These are phyloP conservation scores for Pythium myriotylum DNA, from an alignment of 352 stramenopile genomes.

Conservation along the genomic window DNA sequence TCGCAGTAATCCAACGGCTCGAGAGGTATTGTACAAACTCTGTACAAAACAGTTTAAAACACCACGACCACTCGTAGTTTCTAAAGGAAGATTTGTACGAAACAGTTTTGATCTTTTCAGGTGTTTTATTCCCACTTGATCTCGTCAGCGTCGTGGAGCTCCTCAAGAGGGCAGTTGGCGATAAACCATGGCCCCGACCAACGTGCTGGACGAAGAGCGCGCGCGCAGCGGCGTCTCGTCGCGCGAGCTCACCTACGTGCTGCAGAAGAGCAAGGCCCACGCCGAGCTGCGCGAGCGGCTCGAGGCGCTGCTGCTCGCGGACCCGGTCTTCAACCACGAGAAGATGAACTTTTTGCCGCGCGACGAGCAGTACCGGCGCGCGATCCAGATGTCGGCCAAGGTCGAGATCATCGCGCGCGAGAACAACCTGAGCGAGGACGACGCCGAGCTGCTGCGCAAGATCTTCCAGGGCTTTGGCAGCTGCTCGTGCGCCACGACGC, in stretches of 20 bases:
- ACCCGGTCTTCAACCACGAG: constrained; percentile 59
- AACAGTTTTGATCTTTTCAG: background rate
- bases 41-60: constrained; percentile 8
- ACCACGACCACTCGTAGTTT: too few relatives aligned
- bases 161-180: background rate
- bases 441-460: constrained; percentile 55
- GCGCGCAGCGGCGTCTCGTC: constrained; percentile 43
- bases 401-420: constrained; percentile 61
- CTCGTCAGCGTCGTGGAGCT: background rate
- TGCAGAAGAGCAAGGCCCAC: constrained; percentile 52
- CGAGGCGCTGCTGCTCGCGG: constrained; percentile 55
- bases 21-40: constrained; percentile 8
- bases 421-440: constrained; percentile 53
- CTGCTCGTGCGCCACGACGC: constrained; percentile 55
- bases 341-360: constrained; percentile 74
- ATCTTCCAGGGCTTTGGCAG: constrained; percentile 61
- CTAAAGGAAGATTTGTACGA: too few relatives aligned
- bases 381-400: constrained; percentile 56
- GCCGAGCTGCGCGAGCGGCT: constrained; percentile 61
- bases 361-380: constrained; percentile 60
- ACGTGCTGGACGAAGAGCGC: constrained; percentile 38
- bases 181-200: constrained; percentile 7
- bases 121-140: background rate
- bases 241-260: constrained; percentile 64
- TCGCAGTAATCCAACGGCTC: background rate